These are phyloP conservation scores for Hypomyces rosellus DNA, from an alignment of 2,329 filamentous ascomycete genomes.

Conservation along the genomic window DNA sequence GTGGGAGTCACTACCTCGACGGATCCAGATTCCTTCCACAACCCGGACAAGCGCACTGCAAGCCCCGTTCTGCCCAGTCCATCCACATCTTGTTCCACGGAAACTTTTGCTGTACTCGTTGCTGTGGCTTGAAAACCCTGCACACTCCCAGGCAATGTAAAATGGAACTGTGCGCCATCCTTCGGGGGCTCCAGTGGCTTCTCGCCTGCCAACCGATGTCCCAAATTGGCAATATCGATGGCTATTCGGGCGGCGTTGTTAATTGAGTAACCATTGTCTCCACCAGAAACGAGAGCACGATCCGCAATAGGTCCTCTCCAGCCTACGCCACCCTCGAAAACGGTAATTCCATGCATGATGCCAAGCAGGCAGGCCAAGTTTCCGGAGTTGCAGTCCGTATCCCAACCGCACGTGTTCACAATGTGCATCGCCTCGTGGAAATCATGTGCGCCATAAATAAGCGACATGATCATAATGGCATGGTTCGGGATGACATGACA, in stretches of 20 bases:
- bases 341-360: conserved; percentile 27
- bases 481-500: conserved; percentile 31
- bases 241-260: conserved; percentile 30
- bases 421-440: conserved; percentile 30
- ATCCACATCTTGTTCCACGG: conserved; percentile 1
- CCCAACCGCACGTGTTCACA: conserved; percentile 31
- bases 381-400: conserved; percentile 34
- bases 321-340: conserved; percentile 21
- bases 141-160: conserved; percentile 29
- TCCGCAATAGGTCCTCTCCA: conserved; percentile 31
- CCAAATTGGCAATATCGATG: conserved; percentile 23
- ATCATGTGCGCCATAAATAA: conserved; percentile 24
- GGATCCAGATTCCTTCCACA: not conserved
- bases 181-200: conserved; percentile 20
- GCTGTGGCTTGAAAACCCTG: conserved; percentile 26
- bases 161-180: conserved; percentile 30
- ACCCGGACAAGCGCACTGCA: not conserved
- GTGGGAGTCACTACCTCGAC: conserved; percentile 10
- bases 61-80: not conserved
- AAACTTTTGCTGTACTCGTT: not conserved
- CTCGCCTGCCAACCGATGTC: conserved; percentile 19
- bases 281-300: conserved; percentile 28
- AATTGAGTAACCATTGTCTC: conserved; percentile 30
- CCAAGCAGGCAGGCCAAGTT: conserved; percentile 31
- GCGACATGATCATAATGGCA: conserved; percentile 26